Evolutionary conservation across 306 rosid species (phyloP), one percentile per base, ranked within the genome.

Genomic region (Pueraria montana): DNA sequence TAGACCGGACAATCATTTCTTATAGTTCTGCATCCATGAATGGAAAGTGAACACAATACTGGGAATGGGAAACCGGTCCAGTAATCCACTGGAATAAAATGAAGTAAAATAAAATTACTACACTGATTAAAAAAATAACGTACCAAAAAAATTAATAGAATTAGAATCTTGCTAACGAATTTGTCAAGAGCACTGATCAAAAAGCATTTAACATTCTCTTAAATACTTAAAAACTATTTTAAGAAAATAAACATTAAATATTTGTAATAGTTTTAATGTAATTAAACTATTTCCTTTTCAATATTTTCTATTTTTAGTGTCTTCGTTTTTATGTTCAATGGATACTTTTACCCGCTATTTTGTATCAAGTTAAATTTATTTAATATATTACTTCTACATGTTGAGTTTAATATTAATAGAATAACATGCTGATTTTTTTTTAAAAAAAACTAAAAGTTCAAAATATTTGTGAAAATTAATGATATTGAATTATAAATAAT

Each of bases 321-420:
- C 40, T 62, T 50, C 9, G 8, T 1, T n/a, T 17, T 50, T 18
- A 11, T 23, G 36, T 18, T 38, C 17, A 66, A n/a, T 10, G 30
- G 17, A 8, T 38, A 38, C 16, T 18, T 36, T 18, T 17, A 11
- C 49, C 7, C 4, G 16, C 27, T 18, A 38, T 9, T 16, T 36
- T 30, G 16, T n/a, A 66, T 66, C 49, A 18, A n/a, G 46, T 67
- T 38, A 67, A 67, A 18, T 66, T 32, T 63, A 27, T 63, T 64
- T 66, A 9, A 32, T 0, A 65, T 1, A 65, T 32, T 34, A 34
- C 48, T 65, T 34, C 12, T 65, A 34, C 26, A 65, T 34, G 11
- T 64, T 17, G 14, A 65, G 72, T 65, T 65, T 38, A 17, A 34
- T 36, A 17, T n/a, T 36, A 34, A 36, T n/a, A 8, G 16, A 66